These are phyloP conservation scores for Cardamine resedifolia DNA, from an alignment of 345 rosid genomes.

Conservation along the genomic window DNA sequence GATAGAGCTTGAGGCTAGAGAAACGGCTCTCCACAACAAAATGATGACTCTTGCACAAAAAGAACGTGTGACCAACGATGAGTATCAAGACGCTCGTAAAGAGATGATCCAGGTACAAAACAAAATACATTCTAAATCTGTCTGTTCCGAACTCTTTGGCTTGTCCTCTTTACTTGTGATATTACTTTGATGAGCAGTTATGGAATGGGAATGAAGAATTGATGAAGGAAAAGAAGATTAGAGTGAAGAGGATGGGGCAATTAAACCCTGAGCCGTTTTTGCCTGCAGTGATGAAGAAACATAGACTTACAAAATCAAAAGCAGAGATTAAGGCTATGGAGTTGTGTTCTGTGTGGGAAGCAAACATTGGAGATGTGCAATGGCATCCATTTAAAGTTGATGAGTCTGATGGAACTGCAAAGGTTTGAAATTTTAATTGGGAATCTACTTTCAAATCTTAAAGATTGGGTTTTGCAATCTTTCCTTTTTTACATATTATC, in stretches of 20 bases:
- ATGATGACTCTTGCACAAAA: conserved; percentile 44
- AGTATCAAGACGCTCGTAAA: conserved; percentile 70
- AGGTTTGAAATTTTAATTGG: conserved; percentile 9
- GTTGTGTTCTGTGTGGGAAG: conserved; percentile 55
- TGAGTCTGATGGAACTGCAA: conserved; percentile 31
- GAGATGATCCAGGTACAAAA: conserved; percentile 55
- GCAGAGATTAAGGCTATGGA: conserved; percentile 42
- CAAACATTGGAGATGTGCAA: conserved; percentile 40
- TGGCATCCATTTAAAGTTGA: conserved; percentile 54
- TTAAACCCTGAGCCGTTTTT: conserved; percentile 46
- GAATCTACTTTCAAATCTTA: neutral
- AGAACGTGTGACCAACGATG: conserved; percentile 56
- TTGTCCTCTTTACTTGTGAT: neutral
- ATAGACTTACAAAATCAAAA: conserved; percentile 27
- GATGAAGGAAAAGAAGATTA: conserved; percentile 24
- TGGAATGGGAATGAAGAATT: conserved; percentile 37
- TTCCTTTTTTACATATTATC: neutral
- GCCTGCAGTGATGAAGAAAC: conserved; percentile 43
- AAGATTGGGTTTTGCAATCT: neutral
- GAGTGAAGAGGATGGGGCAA: conserved; percentile 65
- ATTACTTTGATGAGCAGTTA: conserved; percentile 5
- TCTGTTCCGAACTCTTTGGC: neutral
- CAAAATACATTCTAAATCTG: neutral
- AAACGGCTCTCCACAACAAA: conserved; percentile 47
- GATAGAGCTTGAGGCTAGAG: conserved; percentile 50